These are phyloP conservation scores for Caloboletus firmus DNA, from an alignment of 1,284 basidiomycete species.

Conservation along the genomic window DNA sequence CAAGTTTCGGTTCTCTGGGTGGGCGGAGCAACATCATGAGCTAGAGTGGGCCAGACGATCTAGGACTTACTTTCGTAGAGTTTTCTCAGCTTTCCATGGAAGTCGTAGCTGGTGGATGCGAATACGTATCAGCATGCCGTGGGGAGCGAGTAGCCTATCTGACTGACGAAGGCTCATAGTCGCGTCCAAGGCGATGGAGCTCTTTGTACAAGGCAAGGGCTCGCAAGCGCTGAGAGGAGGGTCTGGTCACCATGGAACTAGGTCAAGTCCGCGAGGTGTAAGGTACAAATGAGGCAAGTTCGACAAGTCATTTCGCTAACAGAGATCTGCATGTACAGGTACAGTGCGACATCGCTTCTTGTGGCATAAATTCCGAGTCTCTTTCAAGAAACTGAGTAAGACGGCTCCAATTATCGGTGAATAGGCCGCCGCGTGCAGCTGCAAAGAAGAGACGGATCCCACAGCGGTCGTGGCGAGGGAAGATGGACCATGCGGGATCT, in stretches of 20 bases:
- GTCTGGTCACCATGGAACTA: slow-evolving; percentile 37
- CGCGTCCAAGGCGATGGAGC: slow-evolving; percentile 70
- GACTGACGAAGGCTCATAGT: slow-evolving; percentile 74
- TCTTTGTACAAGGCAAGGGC: slow-evolving; percentile 76
- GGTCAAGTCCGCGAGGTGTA: slow-evolving; percentile 2
- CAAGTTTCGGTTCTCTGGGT: slow-evolving; percentile 68
- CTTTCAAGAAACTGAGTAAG: too few species aligned
- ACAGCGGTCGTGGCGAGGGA: background rate
- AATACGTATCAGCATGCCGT: slow-evolving; percentile 9
- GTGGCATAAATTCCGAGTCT: too few species aligned
- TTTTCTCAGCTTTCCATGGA: slow-evolving; percentile 64
- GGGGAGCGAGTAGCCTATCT: slow-evolving; percentile 12
- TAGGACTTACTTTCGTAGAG: slow-evolving; percentile 65
- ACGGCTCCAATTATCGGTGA: too few species aligned
- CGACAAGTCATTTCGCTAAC: too few species aligned
- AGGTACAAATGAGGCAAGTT: slow-evolving; percentile 1
- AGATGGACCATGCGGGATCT: background rate
- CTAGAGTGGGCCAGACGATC: background rate
- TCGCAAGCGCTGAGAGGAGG: slow-evolving; percentile 46
- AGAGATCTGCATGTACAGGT: too few species aligned
- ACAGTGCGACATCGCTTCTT: background rate
- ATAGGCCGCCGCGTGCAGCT: background rate
- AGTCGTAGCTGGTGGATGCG: slow-evolving; percentile 63
- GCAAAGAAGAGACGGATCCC: background rate
- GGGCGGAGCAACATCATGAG: background rate